These are phyloP conservation scores for Lasiodiplodia gonubiensis DNA, from an alignment of 2,329 filamentous ascomycete genomes.

Conservation along the genomic window DNA sequence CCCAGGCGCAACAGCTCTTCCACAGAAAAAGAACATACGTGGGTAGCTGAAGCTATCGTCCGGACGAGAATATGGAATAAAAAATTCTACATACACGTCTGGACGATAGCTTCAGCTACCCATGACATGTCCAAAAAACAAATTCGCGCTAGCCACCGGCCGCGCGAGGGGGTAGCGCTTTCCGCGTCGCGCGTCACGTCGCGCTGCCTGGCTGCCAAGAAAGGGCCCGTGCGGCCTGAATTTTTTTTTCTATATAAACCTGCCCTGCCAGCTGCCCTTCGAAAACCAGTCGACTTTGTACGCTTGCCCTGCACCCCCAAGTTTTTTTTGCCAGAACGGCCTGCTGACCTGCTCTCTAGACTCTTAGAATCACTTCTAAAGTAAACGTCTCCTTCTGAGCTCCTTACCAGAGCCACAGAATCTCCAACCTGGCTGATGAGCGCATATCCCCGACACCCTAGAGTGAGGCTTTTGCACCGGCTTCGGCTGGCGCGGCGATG, in stretches of 20 bases:
- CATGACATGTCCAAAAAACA: too few species aligned
- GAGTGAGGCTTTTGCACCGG: constrained; percentile 74
- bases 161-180: too few species aligned
- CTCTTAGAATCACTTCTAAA: constrained; percentile 94
- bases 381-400: constrained; percentile 91
- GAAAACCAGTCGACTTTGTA: constrained; percentile 27
- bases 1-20: too few species aligned
- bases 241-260: too few species aligned
- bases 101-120: too few species aligned
- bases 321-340: not conserved
- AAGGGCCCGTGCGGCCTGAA: not conserved
- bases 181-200: too few species aligned
- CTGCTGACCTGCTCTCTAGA: not conserved
- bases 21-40: too few species aligned
- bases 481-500: constrained; percentile 92
- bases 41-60: too few species aligned
- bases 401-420: constrained; percentile 91
- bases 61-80: too few species aligned
- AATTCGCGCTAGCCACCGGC: too few species aligned
- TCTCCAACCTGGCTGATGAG: constrained; percentile 91
- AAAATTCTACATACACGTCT: too few species aligned
- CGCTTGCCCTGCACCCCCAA: not conserved
- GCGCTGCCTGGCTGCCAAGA: not conserved
- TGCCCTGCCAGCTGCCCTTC: too few species aligned
- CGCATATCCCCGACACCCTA: constrained; percentile 76